Evolutionary conservation across 495 filamentous ascomycete species (phyloP).

Genomic region (Xylaria grammica): DNA sequence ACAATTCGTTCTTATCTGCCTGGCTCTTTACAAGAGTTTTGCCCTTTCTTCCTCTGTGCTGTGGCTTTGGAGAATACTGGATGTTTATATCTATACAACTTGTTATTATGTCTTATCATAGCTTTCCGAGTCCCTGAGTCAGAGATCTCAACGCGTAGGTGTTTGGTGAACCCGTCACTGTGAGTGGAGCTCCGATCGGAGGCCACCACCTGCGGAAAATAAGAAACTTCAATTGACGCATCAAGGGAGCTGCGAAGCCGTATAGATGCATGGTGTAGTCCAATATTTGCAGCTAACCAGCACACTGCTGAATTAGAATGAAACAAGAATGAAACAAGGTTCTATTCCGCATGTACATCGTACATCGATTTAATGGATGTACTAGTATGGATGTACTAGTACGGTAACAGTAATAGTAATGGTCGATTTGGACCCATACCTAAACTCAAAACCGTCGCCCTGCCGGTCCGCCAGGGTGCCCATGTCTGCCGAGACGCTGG

Average conservation of each 20-base stretch:
- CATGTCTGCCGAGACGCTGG: too few relatives aligned
- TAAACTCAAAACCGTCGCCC: too few relatives aligned
- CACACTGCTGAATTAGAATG: not conserved
- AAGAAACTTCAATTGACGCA: slow-evolving; percentile 32
- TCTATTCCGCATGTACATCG: too few relatives aligned
- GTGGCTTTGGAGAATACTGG: not conserved
- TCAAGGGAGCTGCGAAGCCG: slow-evolving; percentile 11
- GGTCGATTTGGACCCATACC: too few relatives aligned
- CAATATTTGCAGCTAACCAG: not conserved
- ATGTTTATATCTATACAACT: not conserved
- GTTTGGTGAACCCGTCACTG: slow-evolving; percentile 4
- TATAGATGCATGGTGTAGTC: not conserved
- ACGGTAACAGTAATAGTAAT: too few relatives aligned
- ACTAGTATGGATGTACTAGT: too few relatives aligned
- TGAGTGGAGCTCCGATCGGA: slow-evolving; percentile 38
- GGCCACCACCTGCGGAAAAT: not conserved
- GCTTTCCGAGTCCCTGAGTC: not conserved
- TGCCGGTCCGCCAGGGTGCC: too few relatives aligned
- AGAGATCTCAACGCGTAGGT: slow-evolving; percentile 1
- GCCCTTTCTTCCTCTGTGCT: slow-evolving; percentile 15
- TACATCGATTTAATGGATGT: too few relatives aligned
- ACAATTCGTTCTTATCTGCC: not conserved
- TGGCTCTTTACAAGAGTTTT: not conserved
- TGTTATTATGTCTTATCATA: slow-evolving; percentile 1
- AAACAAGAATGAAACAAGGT: not conserved